Conservation (phyloP, 2,329 filamentous ascomycete genomes). For the Teratosphaeria epicoccoides region DNA sequence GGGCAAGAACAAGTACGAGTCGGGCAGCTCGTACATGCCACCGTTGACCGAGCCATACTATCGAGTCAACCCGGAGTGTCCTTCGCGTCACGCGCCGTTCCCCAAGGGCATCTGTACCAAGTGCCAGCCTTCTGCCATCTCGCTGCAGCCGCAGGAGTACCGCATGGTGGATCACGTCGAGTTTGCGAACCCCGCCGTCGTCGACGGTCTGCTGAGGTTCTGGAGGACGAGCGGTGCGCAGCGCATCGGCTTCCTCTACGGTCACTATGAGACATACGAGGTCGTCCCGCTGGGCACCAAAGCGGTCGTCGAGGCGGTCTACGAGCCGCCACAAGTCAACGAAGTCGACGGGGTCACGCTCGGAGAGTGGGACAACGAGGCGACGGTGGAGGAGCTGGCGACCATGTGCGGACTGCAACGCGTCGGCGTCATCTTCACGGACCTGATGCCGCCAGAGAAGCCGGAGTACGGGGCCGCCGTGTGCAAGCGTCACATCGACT, state of each 20-base stretch:
- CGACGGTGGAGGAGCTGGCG: conserved; percentile 70
- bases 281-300: conserved; percentile 92
- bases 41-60: conserved; percentile 89
- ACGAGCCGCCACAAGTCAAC: conserved; percentile 84
- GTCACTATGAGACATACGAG: conserved; percentile 78
- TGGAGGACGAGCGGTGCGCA: conserved; percentile 82
- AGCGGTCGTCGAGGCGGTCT: conserved; percentile 92
- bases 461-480: conserved; percentile 69
- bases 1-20: conserved; percentile 89
- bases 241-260: conserved; percentile 81
- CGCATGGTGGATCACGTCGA: conserved; percentile 98
- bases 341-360: conserved; percentile 83
- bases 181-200: conserved; percentile 72
- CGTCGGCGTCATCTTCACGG: conserved; percentile 89
- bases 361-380: conserved; percentile 74
- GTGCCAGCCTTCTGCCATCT: conserved; percentile 95
- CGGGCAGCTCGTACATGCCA: conserved; percentile 89
- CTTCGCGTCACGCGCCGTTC: conserved; percentile 85
- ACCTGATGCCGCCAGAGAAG: conserved; percentile 60
- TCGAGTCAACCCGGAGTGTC: conserved; percentile 77
- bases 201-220: conserved; percentile 82
- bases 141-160: conserved; percentile 82
- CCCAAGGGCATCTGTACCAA: conserved; percentile 97
- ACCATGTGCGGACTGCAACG: conserved; percentile 74
- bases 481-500: conserved; percentile 92